Base-by-base conservation (phyloP, 208 protist genomes). In the Spongospora subterranea region DNA sequence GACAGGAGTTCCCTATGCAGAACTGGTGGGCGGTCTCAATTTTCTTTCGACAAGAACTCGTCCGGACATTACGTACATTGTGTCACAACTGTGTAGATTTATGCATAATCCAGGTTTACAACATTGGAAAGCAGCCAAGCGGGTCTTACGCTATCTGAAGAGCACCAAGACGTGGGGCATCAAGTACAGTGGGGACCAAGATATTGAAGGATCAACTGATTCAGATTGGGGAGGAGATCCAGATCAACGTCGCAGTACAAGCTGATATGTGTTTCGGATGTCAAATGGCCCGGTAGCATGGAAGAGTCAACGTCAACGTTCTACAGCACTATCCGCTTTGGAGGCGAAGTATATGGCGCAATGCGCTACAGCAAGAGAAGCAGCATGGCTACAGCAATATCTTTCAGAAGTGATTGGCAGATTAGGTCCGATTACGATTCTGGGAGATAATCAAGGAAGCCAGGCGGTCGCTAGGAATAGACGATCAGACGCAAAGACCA, bases 341-440 rank as follows among this genome's bases (percentile, higher is more conserved):
- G 32, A 89, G 13, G 11, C 88, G 20, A 39, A 89, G 39, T 89
- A 88, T 38, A 88, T 88, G 76, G 76, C 76, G 17, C 76, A 60
- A 38, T 89, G 38, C 29, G 46, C 24, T 17, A 46, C 88, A n/a
- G 88, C n/a, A 17, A 29, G 46, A 1, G 88, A 89, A 39, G 38
- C 38, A 29, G 29, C 46, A 1, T 89, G 88, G 88, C 39, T 89
- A 39, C 88, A 64, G 46, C 88, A 65, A 35, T 46, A 65, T 29
- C 11, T 60, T 35, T 11, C 11, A 66, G 20, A 65, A 20, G 88
- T 11, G n/a, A 29, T 89, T 43, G 11, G 13, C 45, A 6, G 11
- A 35, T 40, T 20, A 20, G 40, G 71, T 40, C 71, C 71, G 11
- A 82, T n/a, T 20, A 39, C n/a, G 40, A 43, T 82, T 35, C 11